A percentile compares a stretch with the other conserved stretches of the same genome.
Evolutionary conservation across 1,139 yeast genomes (phyloP).

Genomic region (Nematodospora anomalae): DNA sequence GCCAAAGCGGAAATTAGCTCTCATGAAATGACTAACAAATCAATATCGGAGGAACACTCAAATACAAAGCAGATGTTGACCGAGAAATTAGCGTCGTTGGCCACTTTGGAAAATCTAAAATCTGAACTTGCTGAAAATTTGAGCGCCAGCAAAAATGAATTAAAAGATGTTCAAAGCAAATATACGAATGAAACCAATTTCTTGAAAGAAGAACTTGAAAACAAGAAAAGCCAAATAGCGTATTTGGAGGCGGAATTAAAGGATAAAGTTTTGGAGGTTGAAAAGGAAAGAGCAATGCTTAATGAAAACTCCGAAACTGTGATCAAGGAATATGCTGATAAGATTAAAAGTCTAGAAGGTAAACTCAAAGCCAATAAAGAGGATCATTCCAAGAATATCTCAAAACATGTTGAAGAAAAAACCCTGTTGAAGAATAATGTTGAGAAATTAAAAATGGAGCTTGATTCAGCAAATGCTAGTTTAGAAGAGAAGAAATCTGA

Average conservation of each 20-base stretch:
- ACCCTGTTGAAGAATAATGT: constrained; percentile 4
- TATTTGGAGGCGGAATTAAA: constrained; percentile 21
- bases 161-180: constrained; percentile 6
- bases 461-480: constrained; percentile 2
- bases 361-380: constrained; percentile 10
- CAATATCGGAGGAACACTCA: not conserved
- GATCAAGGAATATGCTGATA: constrained; percentile 49
- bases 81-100: constrained; percentile 10
- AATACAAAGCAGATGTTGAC: not conserved
- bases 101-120: constrained; percentile 6
- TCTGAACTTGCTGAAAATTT: constrained; percentile 2
- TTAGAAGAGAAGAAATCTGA: constrained; percentile 7
- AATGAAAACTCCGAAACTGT: constrained; percentile 52
- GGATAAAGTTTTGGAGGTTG: constrained; percentile 44
- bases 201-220: constrained; percentile 13
- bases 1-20: constrained; percentile 2
- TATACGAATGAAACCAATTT: constrained; percentile 8
- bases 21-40: not conserved
- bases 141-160: constrained; percentile 3
- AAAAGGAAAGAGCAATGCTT: constrained; percentile 47
- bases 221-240: constrained; percentile 11
- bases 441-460: constrained; percentile 4
- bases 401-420: constrained; percentile 11
- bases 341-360: constrained; percentile 19
- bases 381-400: constrained; percentile 9